Evolutionary conservation across 169 alveolate genomes (phyloP), one percentile per base, ranked within the genome.

Genomic region (Eimeria zaria): DNA sequence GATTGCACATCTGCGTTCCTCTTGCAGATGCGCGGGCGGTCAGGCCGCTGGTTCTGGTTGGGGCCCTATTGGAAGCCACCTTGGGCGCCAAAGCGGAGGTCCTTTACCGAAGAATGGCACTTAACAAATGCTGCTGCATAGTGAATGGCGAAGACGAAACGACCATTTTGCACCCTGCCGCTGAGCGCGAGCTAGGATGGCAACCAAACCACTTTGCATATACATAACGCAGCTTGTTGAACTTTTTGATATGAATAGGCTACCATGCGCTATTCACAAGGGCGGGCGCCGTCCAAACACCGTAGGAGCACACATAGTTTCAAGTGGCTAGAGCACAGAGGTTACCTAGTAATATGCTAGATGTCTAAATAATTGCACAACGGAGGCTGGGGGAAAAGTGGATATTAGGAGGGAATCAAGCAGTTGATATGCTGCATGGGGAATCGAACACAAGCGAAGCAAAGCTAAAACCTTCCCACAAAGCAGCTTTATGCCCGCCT

Each of bases 21-120:
- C 64, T 76, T 67, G 73, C 91, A 93, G 96, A 81, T 93, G 96
- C 84, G 96, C n/a, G 96, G 96, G 12, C 51, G 78, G 93, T 80
- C 93, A 48, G 96, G 96, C 6, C 89, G 89, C 41, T 93, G 96
- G 96, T 88, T 80, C 88, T 93, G 96, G 96, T 78, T 93, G 39
- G 96, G 96, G 24, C 96, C 96, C 36, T 80, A 93, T 80, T 93
- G 96, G 96, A 93, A 81, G 36, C 96, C 96, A 2, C 96, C 93
- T 1, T 93, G 96, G 96, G 96, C 96, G 24, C 96, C 96, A 2
- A 55, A 41, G 58, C 58, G 78, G 22, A 85, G 18, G 33, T 85
- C 92, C 58, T 33, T 60, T 30, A 53, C 67, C 41, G 92, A 85
- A 58, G 78, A 60, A 33, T 85, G 92, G 92, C 92, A 85, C 7